Evolutionary conservation across 2,329 filamentous ascomycete genomes (phyloP).

Genomic region (Helicocarpus griseus): DNA sequence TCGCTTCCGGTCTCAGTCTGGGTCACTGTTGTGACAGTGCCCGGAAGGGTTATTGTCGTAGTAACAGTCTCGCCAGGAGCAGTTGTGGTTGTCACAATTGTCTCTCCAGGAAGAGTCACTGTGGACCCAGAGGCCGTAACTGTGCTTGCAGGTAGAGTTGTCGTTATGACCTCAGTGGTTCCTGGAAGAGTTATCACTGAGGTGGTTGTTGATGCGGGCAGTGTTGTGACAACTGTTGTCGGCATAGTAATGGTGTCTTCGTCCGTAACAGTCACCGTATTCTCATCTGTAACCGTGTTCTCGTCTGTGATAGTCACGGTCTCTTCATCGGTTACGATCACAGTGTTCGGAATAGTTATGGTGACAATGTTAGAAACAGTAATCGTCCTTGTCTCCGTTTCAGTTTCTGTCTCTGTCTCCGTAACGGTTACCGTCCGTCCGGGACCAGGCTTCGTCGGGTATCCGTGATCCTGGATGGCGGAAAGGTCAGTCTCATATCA

Average conservation of each 20-base stretch:
- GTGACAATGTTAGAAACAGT: conserved; percentile 6
- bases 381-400: neutral
- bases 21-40: conserved; percentile 11
- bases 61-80: conserved; percentile 13
- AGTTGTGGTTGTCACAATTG: conserved; percentile 12
- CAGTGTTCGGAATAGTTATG: conserved; percentile 10
- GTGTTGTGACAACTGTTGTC: conserved; percentile 4
- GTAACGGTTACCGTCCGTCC: conserved; percentile 7
- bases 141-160: conserved; percentile 9
- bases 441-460: neutral
- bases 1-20: conserved; percentile 6
- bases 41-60: conserved; percentile 12
- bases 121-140: conserved; percentile 10
- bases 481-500: neutral
- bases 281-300: conserved; percentile 9
- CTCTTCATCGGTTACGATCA: conserved; percentile 9
- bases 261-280: conserved; percentile 14
- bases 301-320: conserved; percentile 6
- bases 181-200: conserved; percentile 5
- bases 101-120: conserved; percentile 7
- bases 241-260: conserved; percentile 2
- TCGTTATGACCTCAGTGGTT: conserved; percentile 3
- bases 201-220: conserved; percentile 6
- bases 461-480: neutral
- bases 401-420: neutral